Evolutionary conservation across 2,329 filamentous ascomycete genomes (phyloP), one percentile per base, ranked within the genome.

Genomic region (Didymella keratinophila): DNA sequence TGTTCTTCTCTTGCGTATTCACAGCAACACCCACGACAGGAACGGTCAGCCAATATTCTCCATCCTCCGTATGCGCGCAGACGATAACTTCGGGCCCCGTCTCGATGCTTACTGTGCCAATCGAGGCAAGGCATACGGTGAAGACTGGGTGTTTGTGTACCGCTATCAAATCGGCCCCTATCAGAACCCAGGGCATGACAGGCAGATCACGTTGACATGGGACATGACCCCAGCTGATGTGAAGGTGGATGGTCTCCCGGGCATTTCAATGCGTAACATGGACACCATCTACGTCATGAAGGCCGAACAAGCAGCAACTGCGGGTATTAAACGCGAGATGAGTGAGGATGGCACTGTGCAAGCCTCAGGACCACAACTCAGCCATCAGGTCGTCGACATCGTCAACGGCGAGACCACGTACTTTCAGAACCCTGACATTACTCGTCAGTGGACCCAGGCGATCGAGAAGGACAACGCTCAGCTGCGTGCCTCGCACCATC

Each of bases 211-310:
- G 8, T 44, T 67, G 45, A 44, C 54, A 2, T 64, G 61, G 43
- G 23, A 63, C 37, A 63, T 63, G 59, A 66, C 52, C 3, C 63
- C 63, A 0, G 28, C 28, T 21, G 52, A 57, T 9, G 44, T 66
- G 23, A 46, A 48, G 25, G 44, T 62, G n/a, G n/a, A 39, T 1
- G 50, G 63, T 6, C 47, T 44, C 12, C 53, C 59, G 8, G 47
- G 34, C 21, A 27, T 49, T 18, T 25, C 36, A 2, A 47, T 65
- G 32, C 32, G 28, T 10, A 55, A 64, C 14, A 42, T 57, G 14
- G 65, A 66, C 39, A 64, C 55, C 18, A 52, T 67, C 21, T 46
- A 58, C 12, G 61, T 66, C 23, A 54, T 62, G 48, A 57, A 56
- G 9, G 52, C 32, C 11, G 43, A 48, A 14, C 21, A 53, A 9